Base-by-base conservation (phyloP, 148 eudicot genomes). In the Fagopyrum homotropicum region DNA sequence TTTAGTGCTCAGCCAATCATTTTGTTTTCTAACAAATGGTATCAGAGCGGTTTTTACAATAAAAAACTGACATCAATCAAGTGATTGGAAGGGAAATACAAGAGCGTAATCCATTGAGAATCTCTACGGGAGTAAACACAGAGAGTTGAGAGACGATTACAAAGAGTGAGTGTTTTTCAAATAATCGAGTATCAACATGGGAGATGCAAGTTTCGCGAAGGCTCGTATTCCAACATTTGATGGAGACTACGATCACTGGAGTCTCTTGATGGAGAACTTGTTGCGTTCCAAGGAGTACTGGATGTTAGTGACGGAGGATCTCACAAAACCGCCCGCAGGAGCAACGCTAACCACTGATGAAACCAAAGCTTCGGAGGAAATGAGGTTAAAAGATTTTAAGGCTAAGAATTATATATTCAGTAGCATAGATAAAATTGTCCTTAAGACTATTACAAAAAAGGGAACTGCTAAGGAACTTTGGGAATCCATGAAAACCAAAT, bases 211-310 rank as follows among this genome's bases (percentile, higher is more conserved):
- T n/a, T n/a, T n/a, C n/a, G n/a, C n/a, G n/a, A n/a, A n/a, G n/a
- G n/a, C n/a, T n/a, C n/a, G n/a, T n/a, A n/a, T n/a, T n/a, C n/a
- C n/a, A n/a, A n/a, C n/a, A n/a, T n/a, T n/a, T n/a, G n/a, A n/a
- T n/a, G n/a, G n/a, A n/a, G n/a, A n/a, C n/a, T n/a, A n/a, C n/a
- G n/a, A n/a, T n/a, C n/a, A n/a, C n/a, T n/a, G n/a, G n/a, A n/a
- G n/a, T n/a, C n/a, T n/a, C 54, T 72, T 50, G 80, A 78, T 60
- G 80, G 76, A 44, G 50, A 78, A 73, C 48, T 60, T 78, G 17
- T n/a, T 78, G 7, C 45, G 72, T 14, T 78, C 80, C 26, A 78
- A 78, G 48, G 72, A 78, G 55, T 61, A 45, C 16, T 78, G 80
- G 72, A 6, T 12, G 12, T 8, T 76, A 8, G 73, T 76, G 26